A percentile compares a stretch with the other conserved stretches of the same genome.
phyloP scores from a whole-genome alignment of 306 rosid genomes.

The Cucurbita argyrosperma region DNA sequence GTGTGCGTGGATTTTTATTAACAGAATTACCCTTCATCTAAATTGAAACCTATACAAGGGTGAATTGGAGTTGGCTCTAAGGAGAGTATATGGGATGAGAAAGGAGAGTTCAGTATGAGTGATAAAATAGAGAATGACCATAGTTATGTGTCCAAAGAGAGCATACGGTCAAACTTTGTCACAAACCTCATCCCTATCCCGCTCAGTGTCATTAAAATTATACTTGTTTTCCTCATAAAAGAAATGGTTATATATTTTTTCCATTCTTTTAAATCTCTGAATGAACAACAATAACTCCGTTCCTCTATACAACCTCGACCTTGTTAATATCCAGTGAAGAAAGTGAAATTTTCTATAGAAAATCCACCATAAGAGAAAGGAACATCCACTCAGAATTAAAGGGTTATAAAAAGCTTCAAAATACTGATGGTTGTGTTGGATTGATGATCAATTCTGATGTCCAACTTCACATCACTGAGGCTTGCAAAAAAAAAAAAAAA shows the following conservation, averaged over 20 bases:
- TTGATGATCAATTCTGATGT: not conserved
- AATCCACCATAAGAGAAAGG: not conserved
- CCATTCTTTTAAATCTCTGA: not conserved
- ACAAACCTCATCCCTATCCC: not conserved
- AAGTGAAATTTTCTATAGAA: not conserved
- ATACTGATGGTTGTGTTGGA: not conserved
- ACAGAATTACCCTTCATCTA: not conserved
- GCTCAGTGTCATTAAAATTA: not conserved
- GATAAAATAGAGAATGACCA: not conserved
- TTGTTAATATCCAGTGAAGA: not conserved
- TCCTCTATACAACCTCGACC: not conserved
- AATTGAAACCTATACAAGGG: not conserved
- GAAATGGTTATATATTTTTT: not conserved
- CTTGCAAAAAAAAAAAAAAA: not conserved
- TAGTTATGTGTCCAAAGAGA: not conserved
- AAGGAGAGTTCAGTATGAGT: not conserved
- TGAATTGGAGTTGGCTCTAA: not conserved
- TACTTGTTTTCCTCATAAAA: not conserved
- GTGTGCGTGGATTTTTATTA: not conserved
- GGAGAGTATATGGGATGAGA: not conserved
- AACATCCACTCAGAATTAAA: not conserved
- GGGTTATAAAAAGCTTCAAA: not conserved
- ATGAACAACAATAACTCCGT: not conserved
- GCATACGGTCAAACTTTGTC: not conserved
- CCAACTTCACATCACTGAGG: not conserved